Base-by-base conservation (phyloP, 1,284 basidiomycete species). In the Pterula multifida region DNA sequence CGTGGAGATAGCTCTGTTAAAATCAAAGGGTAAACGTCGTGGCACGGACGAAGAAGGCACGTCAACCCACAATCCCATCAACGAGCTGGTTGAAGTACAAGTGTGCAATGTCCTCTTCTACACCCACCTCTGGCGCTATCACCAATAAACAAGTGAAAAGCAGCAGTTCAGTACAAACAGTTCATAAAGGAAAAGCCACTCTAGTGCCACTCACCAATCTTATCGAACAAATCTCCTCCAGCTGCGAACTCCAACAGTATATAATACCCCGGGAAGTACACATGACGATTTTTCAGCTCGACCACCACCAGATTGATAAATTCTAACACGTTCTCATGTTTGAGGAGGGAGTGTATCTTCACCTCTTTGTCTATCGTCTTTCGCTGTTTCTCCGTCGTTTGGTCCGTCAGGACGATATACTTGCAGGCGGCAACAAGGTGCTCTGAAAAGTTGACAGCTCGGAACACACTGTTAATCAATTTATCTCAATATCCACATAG, bases 221-320 rank as follows among this genome's bases (percentile, higher is more conserved):
- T 98, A 68, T 98, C 96, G 63, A 98, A 98, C 36, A 98, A 67
- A 65, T 98, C 95, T 0, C 96, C 95, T 44, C 93, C 94, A 0
- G 84, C 84, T 0, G 94, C 95, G 36, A 95, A 71, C 65, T 98
- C 95, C 55, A 98, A 70, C 23, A 98, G 69, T 73, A 98, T 91
- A 63, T 98, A 98, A 39, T 93, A 75, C 0, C 88, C 92, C 0
- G 90, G 85, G 0, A 83, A 66, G 58, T 81, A 89, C 0, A 66
- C 61, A 2, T 69, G 64, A 50, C 74, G 69, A 52, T 79, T 75
- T 53, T 82, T 76, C 35, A 74, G 67, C 52, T 92, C 90, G 0
- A 91, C 79, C 2, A 90, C 67, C 42, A 85, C 77, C 0, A 82
- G 85, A 50, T 82, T 81, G 46, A 92, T 63, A 60, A 96, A 94